A percentile compares a stretch with the other conserved stretches of the same genome.
phyloP scores from a whole-genome alignment of 2,329 filamentous ascomycete genomes.

The Neonectria magnoliae region DNA sequence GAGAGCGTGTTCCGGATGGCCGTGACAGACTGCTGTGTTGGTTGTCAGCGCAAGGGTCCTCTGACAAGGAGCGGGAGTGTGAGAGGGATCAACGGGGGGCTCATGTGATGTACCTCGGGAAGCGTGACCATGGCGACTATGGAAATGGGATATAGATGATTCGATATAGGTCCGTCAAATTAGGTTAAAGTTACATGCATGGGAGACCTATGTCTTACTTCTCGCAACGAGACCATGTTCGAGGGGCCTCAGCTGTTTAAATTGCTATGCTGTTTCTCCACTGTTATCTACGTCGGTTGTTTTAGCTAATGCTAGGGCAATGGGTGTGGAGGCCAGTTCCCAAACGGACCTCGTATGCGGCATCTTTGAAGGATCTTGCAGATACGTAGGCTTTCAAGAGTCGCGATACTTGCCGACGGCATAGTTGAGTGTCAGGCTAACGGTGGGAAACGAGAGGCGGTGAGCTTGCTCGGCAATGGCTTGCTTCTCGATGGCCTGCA shows the following conservation, averaged over 20 bases:
- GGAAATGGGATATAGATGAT: not conserved
- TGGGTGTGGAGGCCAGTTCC: not conserved
- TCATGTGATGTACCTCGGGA: not conserved
- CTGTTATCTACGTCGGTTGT: not conserved
- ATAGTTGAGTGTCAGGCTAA: not conserved
- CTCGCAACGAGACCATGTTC: not conserved
- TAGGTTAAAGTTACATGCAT: not conserved
- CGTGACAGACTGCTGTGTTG: not conserved
- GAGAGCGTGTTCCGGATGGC: slow-evolving; percentile 8
- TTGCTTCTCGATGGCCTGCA: not conserved
- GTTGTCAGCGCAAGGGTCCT: not conserved
- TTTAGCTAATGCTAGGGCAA: not conserved
- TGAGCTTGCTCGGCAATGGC: not conserved
- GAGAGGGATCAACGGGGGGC: not conserved
- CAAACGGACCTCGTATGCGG: not conserved
- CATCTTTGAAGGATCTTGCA: not conserved
- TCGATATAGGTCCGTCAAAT: not conserved
- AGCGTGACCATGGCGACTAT: not conserved
- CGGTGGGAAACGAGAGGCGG: not conserved
- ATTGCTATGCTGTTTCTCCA: not conserved
- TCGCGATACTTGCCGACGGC: not conserved
- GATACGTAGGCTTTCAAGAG: not conserved
- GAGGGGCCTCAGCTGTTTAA: not conserved
- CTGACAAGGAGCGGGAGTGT: not conserved
- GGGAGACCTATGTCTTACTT: not conserved